Base-by-base conservation (phyloP, 805 yeast genomes). In the Torulaspora quercuum region DNA sequence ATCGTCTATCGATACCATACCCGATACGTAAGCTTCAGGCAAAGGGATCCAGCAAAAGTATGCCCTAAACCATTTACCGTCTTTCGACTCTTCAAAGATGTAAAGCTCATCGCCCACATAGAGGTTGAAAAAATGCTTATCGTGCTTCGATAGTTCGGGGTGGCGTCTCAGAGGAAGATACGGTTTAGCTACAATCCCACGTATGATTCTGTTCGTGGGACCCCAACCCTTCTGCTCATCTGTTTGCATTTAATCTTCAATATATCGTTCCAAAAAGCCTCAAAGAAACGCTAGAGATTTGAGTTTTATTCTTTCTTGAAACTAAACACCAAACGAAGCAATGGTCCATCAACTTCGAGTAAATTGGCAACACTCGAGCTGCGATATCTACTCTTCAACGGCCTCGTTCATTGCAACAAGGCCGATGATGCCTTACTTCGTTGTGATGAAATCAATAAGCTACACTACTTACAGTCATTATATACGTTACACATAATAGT, bases 81-180 rank as follows among this genome's bases (percentile, higher is more conserved):
- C 56, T 5, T 25, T 64, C 59, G 58, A 73, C 67, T 31, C 72
- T 64, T 86, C 95, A 53, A 85, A 82, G 12, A 84, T 65, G 56
- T 73, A 83, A 20, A 82, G 77, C 45, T 80, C 85, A 59, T 85
- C 94, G 22, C 95, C 95, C 13, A 80, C 80, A 52, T 76, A 80
- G 29, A 81, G 58, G 55, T 81, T 75, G 41, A 65, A 66, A 59
- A 69, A 72, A 43, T 67, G 63, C 19, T 57, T 57, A 3, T 39
- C 42, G 19, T 63, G 57, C 12, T 54, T 41, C 18, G 52, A 58
- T 46, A 65, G 45, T 18, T 53, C 52, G 3, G 69, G 68, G 34
- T 56, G 54, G 38, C 52, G 57, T 26, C 67, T 68, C 29, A 68
- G 51, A 2, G 80, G 78, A n/a, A 67, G 44, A 53, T 70, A 74